Conservation (phyloP, 169 alveolate genomes). For the Eimeria falciformis region DNA sequence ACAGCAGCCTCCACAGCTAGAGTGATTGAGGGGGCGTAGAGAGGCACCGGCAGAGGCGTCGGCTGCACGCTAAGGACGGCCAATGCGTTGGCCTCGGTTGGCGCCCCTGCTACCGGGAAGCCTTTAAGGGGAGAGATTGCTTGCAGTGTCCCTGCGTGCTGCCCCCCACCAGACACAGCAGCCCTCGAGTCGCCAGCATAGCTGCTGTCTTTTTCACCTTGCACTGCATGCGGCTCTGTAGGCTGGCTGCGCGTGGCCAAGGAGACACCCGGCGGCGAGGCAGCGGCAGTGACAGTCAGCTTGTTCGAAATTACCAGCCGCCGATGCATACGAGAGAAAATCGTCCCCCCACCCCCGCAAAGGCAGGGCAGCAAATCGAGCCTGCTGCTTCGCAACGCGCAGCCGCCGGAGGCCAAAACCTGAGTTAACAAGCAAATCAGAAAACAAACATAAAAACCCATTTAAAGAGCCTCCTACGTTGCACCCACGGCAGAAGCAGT, state of each 20-base stretch:
- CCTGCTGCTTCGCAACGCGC: conserved; percentile 62
- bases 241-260: conserved; percentile 26
- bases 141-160: not conserved
- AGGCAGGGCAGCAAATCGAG: conserved; percentile 56
- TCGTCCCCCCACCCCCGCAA: conserved; percentile 75
- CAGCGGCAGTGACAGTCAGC: conserved; percentile 39
- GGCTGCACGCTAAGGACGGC: conserved; percentile 64
- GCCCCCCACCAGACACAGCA: not conserved
- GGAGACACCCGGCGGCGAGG: not conserved
- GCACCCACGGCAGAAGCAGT: not conserved
- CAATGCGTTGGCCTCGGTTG: conserved; percentile 15
- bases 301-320: conserved; percentile 49
- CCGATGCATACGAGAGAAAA: conserved; percentile 48
- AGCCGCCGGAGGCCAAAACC: conserved; percentile 74
- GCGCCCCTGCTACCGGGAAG: conserved; percentile 8
- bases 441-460: not conserved
- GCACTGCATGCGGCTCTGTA: not conserved
- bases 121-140: not conserved
- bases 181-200: not conserved
- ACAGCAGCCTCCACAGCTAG: conserved; percentile 51
- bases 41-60: conserved; percentile 54
- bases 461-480: not conserved
- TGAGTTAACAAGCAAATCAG: too few relatives aligned
- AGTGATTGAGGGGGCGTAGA: conserved; percentile 49
- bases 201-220: not conserved